Evolutionary conservation across 768 basidiomycete genomes (phyloP).

Genomic region (Rickenella mellea): DNA sequence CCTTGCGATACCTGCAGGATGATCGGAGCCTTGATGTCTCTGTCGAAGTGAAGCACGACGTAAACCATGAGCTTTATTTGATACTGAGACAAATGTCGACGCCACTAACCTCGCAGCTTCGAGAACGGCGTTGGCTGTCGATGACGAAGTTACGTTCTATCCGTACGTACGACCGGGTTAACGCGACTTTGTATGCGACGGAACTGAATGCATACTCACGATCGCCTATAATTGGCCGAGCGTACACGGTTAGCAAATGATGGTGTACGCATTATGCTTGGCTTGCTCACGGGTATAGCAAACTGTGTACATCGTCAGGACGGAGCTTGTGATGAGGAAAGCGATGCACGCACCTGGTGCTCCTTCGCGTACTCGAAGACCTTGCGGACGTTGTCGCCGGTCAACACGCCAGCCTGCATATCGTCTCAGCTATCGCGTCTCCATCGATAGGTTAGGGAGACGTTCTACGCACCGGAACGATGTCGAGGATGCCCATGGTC

Average conservation of each 20-base stretch:
- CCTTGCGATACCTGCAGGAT: conserved; percentile 98
- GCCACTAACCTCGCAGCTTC: conserved; percentile 81
- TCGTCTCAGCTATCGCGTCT: conserved; percentile 1
- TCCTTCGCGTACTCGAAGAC: conserved; percentile 91
- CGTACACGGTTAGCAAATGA: neutral
- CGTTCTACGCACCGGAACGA: conserved; percentile 60
- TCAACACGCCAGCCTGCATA: conserved; percentile 82
- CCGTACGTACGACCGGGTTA: too few relatives aligned
- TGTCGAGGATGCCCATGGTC: conserved; percentile 72
- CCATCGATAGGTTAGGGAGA: neutral
- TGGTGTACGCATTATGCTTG: neutral
- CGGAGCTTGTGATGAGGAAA: neutral
- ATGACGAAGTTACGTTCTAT: conserved; percentile 97
- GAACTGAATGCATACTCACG: conserved; percentile 41
- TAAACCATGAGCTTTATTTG: neutral
- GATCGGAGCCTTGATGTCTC: conserved; percentile 94
- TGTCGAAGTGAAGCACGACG: conserved; percentile 23
- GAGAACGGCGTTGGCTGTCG: conserved; percentile 86
- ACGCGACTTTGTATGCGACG: too few relatives aligned
- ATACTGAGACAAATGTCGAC: neutral
- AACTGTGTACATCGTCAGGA: conserved; percentile 35
- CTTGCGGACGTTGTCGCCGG: conserved; percentile 91
- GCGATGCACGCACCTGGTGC: conserved; percentile 55
- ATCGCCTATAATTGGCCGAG: conserved; percentile 44
- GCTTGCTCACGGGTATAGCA: conserved; percentile 67